These are phyloP conservation scores for Lachnellula arida DNA, from an alignment of 2,329 filamentous ascomycete genomes.

Conservation along the genomic window DNA sequence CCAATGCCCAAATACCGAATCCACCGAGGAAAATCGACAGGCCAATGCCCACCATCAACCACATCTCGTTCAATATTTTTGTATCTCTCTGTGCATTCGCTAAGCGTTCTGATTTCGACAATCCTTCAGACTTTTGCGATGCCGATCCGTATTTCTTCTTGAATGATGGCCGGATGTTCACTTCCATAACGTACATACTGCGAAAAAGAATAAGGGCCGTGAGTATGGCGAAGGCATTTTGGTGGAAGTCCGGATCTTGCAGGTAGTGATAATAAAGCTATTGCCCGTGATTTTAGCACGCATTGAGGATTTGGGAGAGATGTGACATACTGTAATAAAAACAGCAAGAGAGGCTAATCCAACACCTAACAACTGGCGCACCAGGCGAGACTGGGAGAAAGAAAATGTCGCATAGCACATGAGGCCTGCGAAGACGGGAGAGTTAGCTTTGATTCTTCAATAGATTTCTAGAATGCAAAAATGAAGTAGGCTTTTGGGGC, in stretches of 20 bases:
- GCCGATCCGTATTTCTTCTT: conserved; percentile 35
- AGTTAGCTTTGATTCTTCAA: no score
- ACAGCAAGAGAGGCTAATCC: conserved; percentile 46
- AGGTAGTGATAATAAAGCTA: conserved; percentile 66
- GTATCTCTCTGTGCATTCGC: conserved; percentile 51
- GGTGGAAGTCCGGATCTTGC: conserved; percentile 68
- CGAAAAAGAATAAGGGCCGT: conserved; percentile 57
- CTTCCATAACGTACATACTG: conserved; percentile 63
- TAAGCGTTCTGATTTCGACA: conserved; percentile 46
- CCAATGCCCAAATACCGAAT: conserved; percentile 63
- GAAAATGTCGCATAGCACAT: conserved; percentile 67
- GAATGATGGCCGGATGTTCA: conserved; percentile 53
- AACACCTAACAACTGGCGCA: conserved; percentile 46
- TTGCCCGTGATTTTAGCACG: conserved; percentile 19
- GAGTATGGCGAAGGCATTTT: conserved; percentile 61
- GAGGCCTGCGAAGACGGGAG: conserved; percentile 29
- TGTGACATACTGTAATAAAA: conserved; percentile 49
- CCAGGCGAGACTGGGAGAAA: conserved; percentile 46
- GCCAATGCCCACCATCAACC: conserved; percentile 59
- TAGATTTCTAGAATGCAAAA: no score
- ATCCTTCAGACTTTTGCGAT: conserved; percentile 49
- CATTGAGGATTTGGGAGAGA: conserved; percentile 48
- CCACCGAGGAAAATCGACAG: conserved; percentile 60
- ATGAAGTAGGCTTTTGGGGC: no score
- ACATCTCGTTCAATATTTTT: conserved; percentile 60